Percentiles rank a stretch among this genome's conserved stretches.
phyloP scores from a whole-genome alignment of 2,329 filamentous ascomycete species.

The Xylariaceae sp. region DNA sequence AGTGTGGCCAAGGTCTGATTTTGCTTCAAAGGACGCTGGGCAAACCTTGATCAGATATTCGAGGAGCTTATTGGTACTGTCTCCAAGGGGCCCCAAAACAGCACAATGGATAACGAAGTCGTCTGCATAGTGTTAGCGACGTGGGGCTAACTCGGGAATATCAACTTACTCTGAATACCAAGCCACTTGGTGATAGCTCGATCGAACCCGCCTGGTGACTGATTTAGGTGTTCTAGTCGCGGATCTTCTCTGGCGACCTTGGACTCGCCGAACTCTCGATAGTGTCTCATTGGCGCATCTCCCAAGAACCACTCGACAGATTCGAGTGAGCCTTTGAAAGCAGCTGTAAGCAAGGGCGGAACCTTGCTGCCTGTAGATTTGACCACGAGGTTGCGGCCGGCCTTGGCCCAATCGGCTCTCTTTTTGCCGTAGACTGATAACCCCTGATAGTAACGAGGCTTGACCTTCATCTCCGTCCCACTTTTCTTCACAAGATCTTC shows the following conservation, averaged over 20 bases:
- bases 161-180: slow-evolving; percentile 60
- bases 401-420: slow-evolving; percentile 74
- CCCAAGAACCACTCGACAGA: slow-evolving; percentile 79
- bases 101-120: slow-evolving; percentile 72
- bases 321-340: slow-evolving; percentile 64
- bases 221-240: slow-evolving; percentile 66
- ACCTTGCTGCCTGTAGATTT: slow-evolving; percentile 51
- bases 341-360: slow-evolving; percentile 68
- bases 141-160: neutral
- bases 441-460: slow-evolving; percentile 78
- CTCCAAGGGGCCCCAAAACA: slow-evolving; percentile 53
- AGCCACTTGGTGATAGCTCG: slow-evolving; percentile 69
- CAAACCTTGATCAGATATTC: slow-evolving; percentile 69
- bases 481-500: slow-evolving; percentile 70
- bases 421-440: slow-evolving; percentile 64
- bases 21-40: slow-evolving; percentile 69
- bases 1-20: slow-evolving; percentile 64
- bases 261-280: slow-evolving; percentile 69
- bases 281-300: slow-evolving; percentile 71
- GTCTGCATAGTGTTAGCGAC: slow-evolving; percentile 48
- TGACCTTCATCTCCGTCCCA: slow-evolving; percentile 67
- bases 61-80: slow-evolving; percentile 61
- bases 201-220: slow-evolving; percentile 68
- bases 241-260: slow-evolving; percentile 66
- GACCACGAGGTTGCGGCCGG: slow-evolving; percentile 56